Percentiles rank a stretch among this genome's conserved stretches.
Conservation (phyloP, 768 basidiomycete species). For the Lactarius sanguifluus region DNA sequence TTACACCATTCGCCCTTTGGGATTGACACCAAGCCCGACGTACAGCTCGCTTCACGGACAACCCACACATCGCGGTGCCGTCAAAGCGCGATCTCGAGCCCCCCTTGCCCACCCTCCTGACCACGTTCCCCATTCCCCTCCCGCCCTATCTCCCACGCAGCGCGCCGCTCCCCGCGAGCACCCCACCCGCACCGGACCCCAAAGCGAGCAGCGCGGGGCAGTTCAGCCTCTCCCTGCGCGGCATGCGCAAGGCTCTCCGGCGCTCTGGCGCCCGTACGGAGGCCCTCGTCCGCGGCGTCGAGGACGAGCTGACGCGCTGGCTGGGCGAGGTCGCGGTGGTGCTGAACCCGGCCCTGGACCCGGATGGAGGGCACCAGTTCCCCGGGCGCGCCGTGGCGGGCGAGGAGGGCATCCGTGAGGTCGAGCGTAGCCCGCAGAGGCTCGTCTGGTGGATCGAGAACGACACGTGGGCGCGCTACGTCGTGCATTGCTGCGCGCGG, state of each 20-base stretch:
- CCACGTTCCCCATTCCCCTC: constrained; percentile 77
- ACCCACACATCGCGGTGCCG: constrained; percentile 70
- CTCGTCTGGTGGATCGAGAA: constrained; percentile 72
- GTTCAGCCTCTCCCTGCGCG: constrained; percentile 74
- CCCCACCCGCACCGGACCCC: constrained; percentile 36
- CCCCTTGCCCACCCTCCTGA: constrained; percentile 42
- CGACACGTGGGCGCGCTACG: constrained; percentile 74
- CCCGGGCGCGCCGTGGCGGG: constrained; percentile 52
- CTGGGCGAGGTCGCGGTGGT: constrained; percentile 56
- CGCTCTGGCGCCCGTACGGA: constrained; percentile 59
- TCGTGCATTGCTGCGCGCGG: constrained; percentile 80
- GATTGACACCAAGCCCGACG: constrained; percentile 6
- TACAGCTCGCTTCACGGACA: constrained; percentile 69
- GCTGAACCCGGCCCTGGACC: constrained; percentile 49
- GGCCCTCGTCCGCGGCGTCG: constrained; percentile 65
- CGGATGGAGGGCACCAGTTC: constrained; percentile 32
- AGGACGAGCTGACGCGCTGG: constrained; percentile 64
- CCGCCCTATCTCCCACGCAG: constrained; percentile 69
- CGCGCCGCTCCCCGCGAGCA: constrained; percentile 48
- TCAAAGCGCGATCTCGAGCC: constrained; percentile 54
- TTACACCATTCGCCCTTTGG: background rate
- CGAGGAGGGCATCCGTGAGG: constrained; percentile 58
- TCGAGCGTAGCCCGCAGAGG: constrained; percentile 61
- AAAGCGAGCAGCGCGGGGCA: constrained; percentile 71
- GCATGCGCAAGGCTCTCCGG: constrained; percentile 67